Base-by-base conservation (phyloP, 768 basidiomycete genomes). In the Termitomyces sp. region DNA sequence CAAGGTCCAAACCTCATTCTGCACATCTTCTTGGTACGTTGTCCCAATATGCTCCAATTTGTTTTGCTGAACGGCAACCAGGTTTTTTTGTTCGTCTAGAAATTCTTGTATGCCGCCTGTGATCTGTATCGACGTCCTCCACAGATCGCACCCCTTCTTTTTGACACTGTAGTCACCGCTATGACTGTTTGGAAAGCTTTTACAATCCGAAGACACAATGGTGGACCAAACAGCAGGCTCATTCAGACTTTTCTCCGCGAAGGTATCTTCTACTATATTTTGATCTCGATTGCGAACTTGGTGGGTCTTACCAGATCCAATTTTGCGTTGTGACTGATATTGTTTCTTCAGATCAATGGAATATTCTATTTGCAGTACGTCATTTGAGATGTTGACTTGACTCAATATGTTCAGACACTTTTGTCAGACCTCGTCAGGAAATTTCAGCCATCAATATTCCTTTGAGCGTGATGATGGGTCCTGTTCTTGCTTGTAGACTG, bases 281-380 rank as follows among this genome's bases (percentile, higher is more conserved):
- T 93, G 63, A 92, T 93, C 68, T 91, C 90, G n/a, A 84, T 91
- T 53, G 90, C 90, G 50, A 93, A 93, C 74, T 74, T 93, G 76
- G 79, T 80, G 49, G 58, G 75, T 62, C 31, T 30, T 24, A 45
- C 46, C n/a, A 33, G 16, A 33, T 48, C 12, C 27, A 45, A 44
- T 30, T 51, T 41, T 42, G 27, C 47, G 11, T 34, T 51, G 6
- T 51, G 31, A 31, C 30, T 60, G 27, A 66, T 36, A 22, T 27
- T 49, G 47, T 36, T 11, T 48, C 27, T 30, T 24, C 53, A 81
- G 79, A 84, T 91, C 68, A 92, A 92, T 62, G 90, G 90, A 45
- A 86, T 91, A 37, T 91, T 91, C 69, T 92, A 91, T 70, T 80
- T 92, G n/a, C 90, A 91, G 88, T 89, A 64, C 63, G 86, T 57